Base-by-base conservation (phyloP, 2,329 filamentous ascomycete genomes). In the Neonectria coccinea region DNA sequence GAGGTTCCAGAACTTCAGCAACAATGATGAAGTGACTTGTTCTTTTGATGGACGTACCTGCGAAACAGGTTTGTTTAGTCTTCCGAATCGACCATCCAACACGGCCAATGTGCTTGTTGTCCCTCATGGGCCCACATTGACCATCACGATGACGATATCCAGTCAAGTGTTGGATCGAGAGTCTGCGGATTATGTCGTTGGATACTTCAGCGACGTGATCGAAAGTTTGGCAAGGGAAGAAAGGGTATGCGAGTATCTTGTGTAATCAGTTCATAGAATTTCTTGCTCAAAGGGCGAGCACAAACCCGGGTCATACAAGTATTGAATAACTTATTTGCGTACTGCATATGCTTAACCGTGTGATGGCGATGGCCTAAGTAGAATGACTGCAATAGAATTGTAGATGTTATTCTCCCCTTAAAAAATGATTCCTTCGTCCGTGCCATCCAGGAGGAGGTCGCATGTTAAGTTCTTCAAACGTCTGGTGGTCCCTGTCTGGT, bases 101-200 rank as follows among this genome's bases (percentile, higher is more conserved):
- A 56, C 53, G 20, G 53, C 53, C 36, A 56, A 56, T 44, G 53
- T 56, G 31, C 53, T 56, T 44, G 53, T 56, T 44, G 36, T 56
- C 20, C 53, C 53, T 14, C 31, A 27, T 42, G 53, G 36, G n/a
- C 53, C 18, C 14, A 44, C 11, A 12, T 56, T 56, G 53, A 44
- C 53, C 22, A 44, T 56, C 31, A 56, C 31, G 12, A 56, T 56
- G 31, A 56, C 53, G 16, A 27, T 56, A 41, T 56, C 53, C 3
- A 29, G 22, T 42, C 53, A 42, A 42, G 14, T 29, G 20, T 44
- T 56, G 18, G 52, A 45, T 31, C 16, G 36, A 36, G 36, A 56
- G 18, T 56, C 52, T 20, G 52, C 53, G 39, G 22, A 45, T 25
- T 56, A 41, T n/a, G 36, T 56, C 12, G 53, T 44, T 44, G 20